These are phyloP conservation scores for Termitomyces sp. DNA, from an alignment of 768 basidiomycete genomes.

Conservation along the genomic window DNA sequence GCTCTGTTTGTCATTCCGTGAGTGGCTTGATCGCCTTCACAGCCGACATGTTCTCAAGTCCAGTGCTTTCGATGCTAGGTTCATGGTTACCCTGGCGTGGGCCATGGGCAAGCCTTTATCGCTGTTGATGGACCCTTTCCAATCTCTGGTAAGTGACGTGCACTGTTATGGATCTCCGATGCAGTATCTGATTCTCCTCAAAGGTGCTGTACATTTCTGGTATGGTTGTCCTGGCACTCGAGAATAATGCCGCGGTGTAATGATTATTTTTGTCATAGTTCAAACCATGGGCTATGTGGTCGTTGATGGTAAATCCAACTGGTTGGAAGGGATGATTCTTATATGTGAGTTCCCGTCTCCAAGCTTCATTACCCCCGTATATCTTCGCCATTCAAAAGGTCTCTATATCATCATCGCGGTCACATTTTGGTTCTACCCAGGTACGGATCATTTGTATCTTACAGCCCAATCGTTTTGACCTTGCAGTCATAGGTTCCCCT, in stretches of 20 bases:
- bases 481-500: constrained; percentile 9
- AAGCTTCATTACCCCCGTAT: too few relatives aligned
- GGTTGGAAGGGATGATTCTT: constrained; percentile 59
- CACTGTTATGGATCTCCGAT: neutral
- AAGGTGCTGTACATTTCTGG: constrained; percentile 24
- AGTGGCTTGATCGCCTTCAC: constrained; percentile 17
- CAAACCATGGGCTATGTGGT: constrained; percentile 81
- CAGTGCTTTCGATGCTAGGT: constrained; percentile 27
- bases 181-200: constrained; percentile 14
- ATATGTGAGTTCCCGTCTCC: constrained; percentile 10
- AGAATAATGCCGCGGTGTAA: neutral
- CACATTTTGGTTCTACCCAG: constrained; percentile 66
- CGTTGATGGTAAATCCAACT: constrained; percentile 78
- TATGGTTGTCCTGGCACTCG: neutral
- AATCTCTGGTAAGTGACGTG: constrained; percentile 55
- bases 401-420: constrained; percentile 71
- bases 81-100: constrained; percentile 78
- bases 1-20: constrained; percentile 82
- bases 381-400: constrained; percentile 28
- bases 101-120: constrained; percentile 73
- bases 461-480: neutral
- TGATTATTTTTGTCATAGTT: constrained; percentile 31
- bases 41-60: neutral
- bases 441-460: constrained; percentile 16
- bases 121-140: constrained; percentile 85